These are phyloP conservation scores for Populus tremula DNA, from an alignment of 345 rosid species.

Conservation along the genomic window DNA sequence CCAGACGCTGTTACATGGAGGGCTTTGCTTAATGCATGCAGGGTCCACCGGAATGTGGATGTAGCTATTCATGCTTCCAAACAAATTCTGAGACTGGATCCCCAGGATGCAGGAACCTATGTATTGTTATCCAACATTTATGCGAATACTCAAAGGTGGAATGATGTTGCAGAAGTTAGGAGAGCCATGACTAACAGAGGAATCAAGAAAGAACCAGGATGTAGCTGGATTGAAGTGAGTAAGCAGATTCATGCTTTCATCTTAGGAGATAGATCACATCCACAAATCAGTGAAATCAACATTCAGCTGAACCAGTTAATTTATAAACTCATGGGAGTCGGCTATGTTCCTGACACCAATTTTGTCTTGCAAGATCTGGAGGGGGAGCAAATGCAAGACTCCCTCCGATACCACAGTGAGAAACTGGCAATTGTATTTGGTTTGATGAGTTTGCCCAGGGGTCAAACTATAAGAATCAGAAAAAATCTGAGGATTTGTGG, in stretches of 20 bases:
- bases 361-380: constrained; percentile 65
- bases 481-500: constrained; percentile 69
- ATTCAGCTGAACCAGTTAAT: constrained; percentile 37
- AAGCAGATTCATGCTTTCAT: constrained; percentile 63
- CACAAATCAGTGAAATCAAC: constrained; percentile 43
- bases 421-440: constrained; percentile 63
- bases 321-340: constrained; percentile 37
- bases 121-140: constrained; percentile 66
- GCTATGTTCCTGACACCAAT: constrained; percentile 65
- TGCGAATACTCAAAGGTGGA: constrained; percentile 64
- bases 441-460: constrained; percentile 23
- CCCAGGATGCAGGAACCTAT: constrained; percentile 63
- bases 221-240: constrained; percentile 72
- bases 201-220: constrained; percentile 62
- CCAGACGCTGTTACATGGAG: constrained; percentile 73
- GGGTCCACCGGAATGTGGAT: constrained; percentile 51
- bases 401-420: constrained; percentile 61
- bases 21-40: constrained; percentile 60
- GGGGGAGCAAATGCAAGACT: constrained; percentile 68
- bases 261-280: constrained; percentile 61
- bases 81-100: constrained; percentile 52
- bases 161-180: constrained; percentile 48
- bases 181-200: constrained; percentile 48
- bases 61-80: constrained; percentile 58
- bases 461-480: constrained; percentile 54